A percentile compares a stretch with the other conserved stretches of the same genome.
Conservation (phyloP, 2,329 filamentous ascomycete species). For the Diaporthe citri region DNA sequence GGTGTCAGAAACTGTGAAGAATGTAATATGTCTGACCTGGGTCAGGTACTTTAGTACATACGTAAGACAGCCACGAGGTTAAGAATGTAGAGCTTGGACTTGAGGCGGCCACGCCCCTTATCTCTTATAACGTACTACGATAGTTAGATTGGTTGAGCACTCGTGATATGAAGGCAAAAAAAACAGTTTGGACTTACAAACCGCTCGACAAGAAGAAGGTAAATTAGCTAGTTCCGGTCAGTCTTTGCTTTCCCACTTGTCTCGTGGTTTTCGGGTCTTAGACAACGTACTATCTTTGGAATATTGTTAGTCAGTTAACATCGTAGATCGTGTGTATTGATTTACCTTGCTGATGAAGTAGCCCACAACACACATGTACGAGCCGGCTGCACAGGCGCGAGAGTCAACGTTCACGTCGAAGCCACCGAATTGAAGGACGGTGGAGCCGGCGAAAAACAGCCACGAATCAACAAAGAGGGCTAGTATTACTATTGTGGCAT, state of each 20-base stretch:
- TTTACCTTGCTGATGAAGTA: constrained; percentile 22
- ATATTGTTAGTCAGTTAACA: not conserved
- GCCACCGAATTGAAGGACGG: constrained; percentile 15
- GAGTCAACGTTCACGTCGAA: not conserved
- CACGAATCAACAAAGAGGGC: not conserved
- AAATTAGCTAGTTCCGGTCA: not conserved
- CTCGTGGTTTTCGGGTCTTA: not conserved
- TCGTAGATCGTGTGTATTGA: not conserved
- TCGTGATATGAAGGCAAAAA: not conserved
- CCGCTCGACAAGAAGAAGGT: constrained; percentile 14
- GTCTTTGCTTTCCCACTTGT: not conserved
- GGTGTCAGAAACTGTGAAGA: not conserved
- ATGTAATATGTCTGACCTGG: not conserved
- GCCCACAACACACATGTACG: not conserved
- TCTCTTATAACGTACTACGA: not conserved
- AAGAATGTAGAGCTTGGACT: constrained; percentile 6
- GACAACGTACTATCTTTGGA: not conserved
- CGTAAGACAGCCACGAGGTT: constrained; percentile 1
- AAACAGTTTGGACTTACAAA: not conserved
- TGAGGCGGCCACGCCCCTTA: not conserved
- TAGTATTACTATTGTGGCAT: not conserved
- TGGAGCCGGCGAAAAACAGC: not conserved
- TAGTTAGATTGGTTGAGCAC: not conserved
- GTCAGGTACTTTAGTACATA: not conserved
- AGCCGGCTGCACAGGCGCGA: not conserved